Percentiles rank a stretch among this genome's conserved stretches.
Evolutionary conservation across 225 moss, liverwort and hornwort genomes (phyloP).

Genomic region (Rhytidiadelphus loreus): DNA sequence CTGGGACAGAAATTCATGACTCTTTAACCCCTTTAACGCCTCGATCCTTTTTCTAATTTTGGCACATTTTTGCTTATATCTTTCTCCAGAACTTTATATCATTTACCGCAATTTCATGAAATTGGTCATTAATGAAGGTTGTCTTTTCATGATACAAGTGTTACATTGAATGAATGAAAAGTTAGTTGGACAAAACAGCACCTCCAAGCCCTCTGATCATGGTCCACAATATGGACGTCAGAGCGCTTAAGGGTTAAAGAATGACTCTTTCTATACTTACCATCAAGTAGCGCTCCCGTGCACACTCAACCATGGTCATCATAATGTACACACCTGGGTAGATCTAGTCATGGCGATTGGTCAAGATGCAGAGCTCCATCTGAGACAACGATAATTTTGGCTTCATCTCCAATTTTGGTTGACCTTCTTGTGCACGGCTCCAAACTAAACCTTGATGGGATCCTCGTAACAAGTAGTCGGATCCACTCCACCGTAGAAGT

Average conservation of each 20-base stretch:
- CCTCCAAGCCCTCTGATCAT: too few species aligned
- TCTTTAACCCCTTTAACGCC: too few species aligned
- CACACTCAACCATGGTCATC: background rate
- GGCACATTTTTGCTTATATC: too few species aligned
- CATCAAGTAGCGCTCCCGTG: background rate
- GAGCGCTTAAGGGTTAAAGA: too few species aligned
- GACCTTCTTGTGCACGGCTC: background rate
- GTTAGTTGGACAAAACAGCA: too few species aligned
- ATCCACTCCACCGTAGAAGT: slow-evolving; percentile 31
- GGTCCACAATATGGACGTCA: too few species aligned
- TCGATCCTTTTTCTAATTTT: too few species aligned
- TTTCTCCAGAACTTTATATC: too few species aligned
- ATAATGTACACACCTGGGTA: background rate
- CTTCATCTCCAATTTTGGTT: background rate
- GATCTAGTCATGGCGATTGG: background rate
- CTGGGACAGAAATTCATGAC: background rate
- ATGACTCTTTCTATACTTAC: background rate
- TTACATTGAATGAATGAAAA: too few species aligned
- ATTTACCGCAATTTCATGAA: too few species aligned
- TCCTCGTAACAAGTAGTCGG: slow-evolving; percentile 28
- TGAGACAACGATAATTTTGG: background rate
- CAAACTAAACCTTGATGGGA: background rate
- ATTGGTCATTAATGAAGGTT: too few species aligned
- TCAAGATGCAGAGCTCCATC: background rate
- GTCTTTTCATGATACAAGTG: too few species aligned